Evolutionary conservation across 495 filamentous ascomycete genomes (phyloP), one percentile per base, ranked within the genome.

Genomic region (Aspergillus leporis): DNA sequence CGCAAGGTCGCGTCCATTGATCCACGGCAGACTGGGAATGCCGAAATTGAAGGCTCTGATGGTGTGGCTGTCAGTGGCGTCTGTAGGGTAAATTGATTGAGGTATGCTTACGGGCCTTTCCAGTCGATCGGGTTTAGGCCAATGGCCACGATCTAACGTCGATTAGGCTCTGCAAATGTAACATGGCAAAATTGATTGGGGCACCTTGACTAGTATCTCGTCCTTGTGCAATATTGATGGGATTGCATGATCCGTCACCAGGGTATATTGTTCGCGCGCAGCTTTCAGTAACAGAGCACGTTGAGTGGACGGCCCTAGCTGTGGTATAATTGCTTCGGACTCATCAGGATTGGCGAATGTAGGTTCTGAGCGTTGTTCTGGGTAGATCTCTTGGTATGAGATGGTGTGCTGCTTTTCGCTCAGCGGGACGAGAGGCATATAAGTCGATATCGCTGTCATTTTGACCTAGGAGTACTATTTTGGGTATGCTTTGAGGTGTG

Each of bases 101-200:
- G 58, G 41, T 40, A 23, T 32, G 78, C 78, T 34, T 76, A 87
- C 85, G 85, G 84, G 62, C 78, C 83, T 73, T 90, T 90, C 87
- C 87, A 90, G 67, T 90, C 87, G 49, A 89, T 82, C 3, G 86
- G 87, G 68, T 89, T 90, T 51, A 90, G 70, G 3, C 87, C 87
- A 70, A 89, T 82, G 9, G 81, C 83, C 32, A 78, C 61, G 9
- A 79, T 70, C 76, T 80, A 55, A 10, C 8, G 23, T 43, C 16
- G 1, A 48, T 67, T 47, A 62, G 58, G 46, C 4, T 36, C n/a
- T 40, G 38, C 21, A 14, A 10, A 5, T 12, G 5, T 18, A 18
- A 4, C 13, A 25, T 21, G 14, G 21, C 1, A 2, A 21, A 19
- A 14, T 19, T 28, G 49, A 46, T n/a, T 16, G 18, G 30, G 61